Evolutionary conservation across 345 rosid species (phyloP), one percentile per base, ranked within the genome.

Genomic region (Linum tenue): DNA sequence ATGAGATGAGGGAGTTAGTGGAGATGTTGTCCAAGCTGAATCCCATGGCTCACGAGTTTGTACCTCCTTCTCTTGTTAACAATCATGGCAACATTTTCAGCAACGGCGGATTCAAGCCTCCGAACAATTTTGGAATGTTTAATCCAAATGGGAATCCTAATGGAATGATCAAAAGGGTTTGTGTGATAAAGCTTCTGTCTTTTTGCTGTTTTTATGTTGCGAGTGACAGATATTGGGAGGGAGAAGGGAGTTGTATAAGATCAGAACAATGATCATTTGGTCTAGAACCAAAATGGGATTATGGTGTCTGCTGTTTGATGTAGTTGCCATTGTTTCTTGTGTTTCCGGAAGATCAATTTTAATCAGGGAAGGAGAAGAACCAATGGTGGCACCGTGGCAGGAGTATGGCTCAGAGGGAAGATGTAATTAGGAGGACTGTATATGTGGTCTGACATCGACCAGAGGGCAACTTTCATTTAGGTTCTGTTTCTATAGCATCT

Each of bases 1-100:
- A 71, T 39, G 96, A 85, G 38, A 87, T 91, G 83, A 88, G 77
- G 69, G 81, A 85, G 69, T 79, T 95, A 84, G 89, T 71, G 69
- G 99, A 89, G 67, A 83, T 85, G 60, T 67, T 95, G 73, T 89
- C 92, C 7, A 95, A 86, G 83, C 77, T 95, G 74, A 95, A 95
- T 73, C 99, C 99, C 7, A 77, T 87, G 97, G 99, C 98, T 58
- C 80, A 86, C 74, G 99, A 87, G 60, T 95, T 89, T 78, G 97
- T 95, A 67, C 98, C 98, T 62, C 86, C 88, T 41, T 94, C 97
- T 0, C 76, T 88, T 41, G 80, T 76, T 41, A 65, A 65, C 66
- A 67, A 67, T 63, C 66, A 69, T 66, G 83, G 76, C n/a, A n/a
- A n/a, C 63, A 77, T 44, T 70, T 71, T 77, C 63, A 76, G 74